Conservation (phyloP, 2,329 filamentous ascomycete genomes). For the Diplodia seriata region DNA sequence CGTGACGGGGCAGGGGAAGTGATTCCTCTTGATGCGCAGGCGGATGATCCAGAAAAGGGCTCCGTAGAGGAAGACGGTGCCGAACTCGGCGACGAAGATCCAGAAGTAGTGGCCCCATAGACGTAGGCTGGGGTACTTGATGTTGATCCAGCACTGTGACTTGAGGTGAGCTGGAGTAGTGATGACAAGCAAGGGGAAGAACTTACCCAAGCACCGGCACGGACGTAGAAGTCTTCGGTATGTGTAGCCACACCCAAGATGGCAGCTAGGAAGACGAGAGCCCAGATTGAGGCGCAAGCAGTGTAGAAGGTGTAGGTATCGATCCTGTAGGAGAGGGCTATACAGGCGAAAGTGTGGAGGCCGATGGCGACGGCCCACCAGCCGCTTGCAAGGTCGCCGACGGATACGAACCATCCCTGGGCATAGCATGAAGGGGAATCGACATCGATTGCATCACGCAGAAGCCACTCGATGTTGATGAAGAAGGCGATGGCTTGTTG, state of each 20-base stretch:
- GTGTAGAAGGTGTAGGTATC: constrained; percentile 59
- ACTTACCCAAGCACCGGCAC: constrained; percentile 66
- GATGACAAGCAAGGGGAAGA: not conserved
- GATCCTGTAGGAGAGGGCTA: constrained; percentile 64
- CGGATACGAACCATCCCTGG: constrained; percentile 73
- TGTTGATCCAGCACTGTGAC: constrained; percentile 67
- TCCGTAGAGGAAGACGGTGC: constrained; percentile 59
- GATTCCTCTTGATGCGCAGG: constrained; percentile 46
- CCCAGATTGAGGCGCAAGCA: constrained; percentile 61
- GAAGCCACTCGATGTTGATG: constrained; percentile 67
- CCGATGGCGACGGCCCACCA: constrained; percentile 72
- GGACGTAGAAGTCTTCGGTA: constrained; percentile 62
- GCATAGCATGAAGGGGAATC: constrained; percentile 63
- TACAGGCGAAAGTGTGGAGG: constrained; percentile 69
- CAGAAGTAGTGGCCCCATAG: constrained; percentile 70
- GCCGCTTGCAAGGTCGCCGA: constrained; percentile 70
- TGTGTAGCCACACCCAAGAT: constrained; percentile 58
- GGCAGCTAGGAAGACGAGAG: constrained; percentile 65
- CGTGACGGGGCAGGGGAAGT: constrained; percentile 45
- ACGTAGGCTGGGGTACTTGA: constrained; percentile 61
- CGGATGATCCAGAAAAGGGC: constrained; percentile 51
- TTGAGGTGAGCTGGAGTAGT: constrained; percentile 8
- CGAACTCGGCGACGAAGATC: constrained; percentile 65
- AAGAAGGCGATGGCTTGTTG: constrained; percentile 70
- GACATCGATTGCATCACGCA: constrained; percentile 61